Evolutionary conservation across 129 eudicot genomes (phyloP).

Genomic region (Flaveria trinervia): DNA sequence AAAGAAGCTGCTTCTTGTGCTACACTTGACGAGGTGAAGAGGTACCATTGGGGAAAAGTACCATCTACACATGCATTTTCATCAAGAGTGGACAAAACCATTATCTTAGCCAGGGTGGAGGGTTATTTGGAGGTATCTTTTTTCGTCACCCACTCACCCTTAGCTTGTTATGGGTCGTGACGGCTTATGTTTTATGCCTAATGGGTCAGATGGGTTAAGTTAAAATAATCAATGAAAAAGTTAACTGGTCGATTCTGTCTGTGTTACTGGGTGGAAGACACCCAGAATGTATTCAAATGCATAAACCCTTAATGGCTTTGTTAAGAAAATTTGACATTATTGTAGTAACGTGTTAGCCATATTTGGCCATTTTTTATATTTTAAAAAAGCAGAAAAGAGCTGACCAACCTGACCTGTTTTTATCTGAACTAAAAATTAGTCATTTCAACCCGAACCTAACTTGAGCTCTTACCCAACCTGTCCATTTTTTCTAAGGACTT

Average conservation of each 20-base stretch:
- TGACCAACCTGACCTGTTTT: not conserved
- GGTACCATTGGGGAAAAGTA: slow-evolving; percentile 46
- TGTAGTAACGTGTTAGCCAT: not conserved
- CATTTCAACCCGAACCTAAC: not conserved
- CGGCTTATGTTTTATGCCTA: not conserved
- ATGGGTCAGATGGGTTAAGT: not conserved
- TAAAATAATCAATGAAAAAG: not conserved
- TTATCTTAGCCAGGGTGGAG: slow-evolving; percentile 74
- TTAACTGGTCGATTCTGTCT: not conserved
- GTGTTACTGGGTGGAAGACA: slow-evolving; percentile 6
- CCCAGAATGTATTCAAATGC: not conserved
- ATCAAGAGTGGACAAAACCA: slow-evolving; percentile 54
- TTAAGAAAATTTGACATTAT: not conserved
- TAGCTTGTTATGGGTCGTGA: not conserved
- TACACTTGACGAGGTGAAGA: slow-evolving; percentile 56
- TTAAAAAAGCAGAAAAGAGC: not conserved
- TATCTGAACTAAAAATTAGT: not conserved
- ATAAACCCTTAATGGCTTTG: not conserved
- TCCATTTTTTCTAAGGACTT: not conserved
- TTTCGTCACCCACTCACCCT: not conserved
- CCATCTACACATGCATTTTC: slow-evolving; percentile 50
- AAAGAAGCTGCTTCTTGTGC: slow-evolving; percentile 59
- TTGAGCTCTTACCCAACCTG: not conserved
- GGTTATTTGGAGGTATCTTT: slow-evolving; percentile 61
- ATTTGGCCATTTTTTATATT: not conserved